Evolutionary conservation across 1,139 yeast species (phyloP), one percentile per base, ranked within the genome.

Genomic region (Taphrina betulina): DNA sequence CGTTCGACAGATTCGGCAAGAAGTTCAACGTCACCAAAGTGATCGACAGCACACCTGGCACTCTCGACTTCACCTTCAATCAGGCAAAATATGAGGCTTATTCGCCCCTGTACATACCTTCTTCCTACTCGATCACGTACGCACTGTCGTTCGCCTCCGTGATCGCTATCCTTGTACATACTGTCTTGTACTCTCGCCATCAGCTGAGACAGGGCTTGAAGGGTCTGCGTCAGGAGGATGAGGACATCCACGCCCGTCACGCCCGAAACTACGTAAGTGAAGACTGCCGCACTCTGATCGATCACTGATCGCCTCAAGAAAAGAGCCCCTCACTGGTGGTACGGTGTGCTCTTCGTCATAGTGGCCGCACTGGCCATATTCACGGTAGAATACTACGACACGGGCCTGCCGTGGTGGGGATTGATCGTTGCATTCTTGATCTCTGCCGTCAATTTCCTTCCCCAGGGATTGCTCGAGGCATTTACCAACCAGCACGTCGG

Each of bases 301-400:
- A n/a, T n/a, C 16, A 8, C 8, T 33, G n/a, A n/a, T n/a, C n/a
- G 7, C 36, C 5, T 24, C 20, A 14, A 35, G 8, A 14, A 5
- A 5, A 12, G 8, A 63, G 80, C 72, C 72, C 89, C 89, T 33
- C 80, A 77, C 60, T 81, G 86, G 85, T 80, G 86, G 84, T 83
- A 73, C 64, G 65, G 65, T 0, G 63, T 75, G 34, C 72, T 79
- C 7, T 78, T 81, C 61, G 60, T 75, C 1, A 62, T 75, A 12
- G 75, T 81, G 33, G 70, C 80, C 41, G 74, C 73, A 1, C 67
- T 82, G 60, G 79, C 82, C 1, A 69, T 80, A 28, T 69, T 74
- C 3, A 72, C 77, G 57, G 75, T 79, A 23, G 64, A 74, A 43
- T 68, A 73, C 1, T 79, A 78, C 69, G 75, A 68, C 69, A 67